Conservation (phyloP, 768 basidiomycete genomes). For the Jaapia argillacea region DNA sequence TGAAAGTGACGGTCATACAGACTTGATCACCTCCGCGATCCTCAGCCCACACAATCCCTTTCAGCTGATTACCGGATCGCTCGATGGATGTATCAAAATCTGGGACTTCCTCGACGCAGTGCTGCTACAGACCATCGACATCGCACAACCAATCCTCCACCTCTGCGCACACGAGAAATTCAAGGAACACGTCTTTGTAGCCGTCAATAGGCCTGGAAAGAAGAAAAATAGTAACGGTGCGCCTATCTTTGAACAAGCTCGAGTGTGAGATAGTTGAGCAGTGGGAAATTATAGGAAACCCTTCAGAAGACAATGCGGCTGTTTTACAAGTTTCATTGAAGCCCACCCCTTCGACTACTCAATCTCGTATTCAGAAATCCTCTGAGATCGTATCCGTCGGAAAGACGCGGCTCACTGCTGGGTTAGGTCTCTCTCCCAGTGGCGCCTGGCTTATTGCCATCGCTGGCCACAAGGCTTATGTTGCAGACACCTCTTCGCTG, state of each 20-base stretch:
- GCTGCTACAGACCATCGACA: constrained; percentile 63
- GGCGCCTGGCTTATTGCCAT: constrained; percentile 72
- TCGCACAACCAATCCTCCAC: constrained; percentile 60
- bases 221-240: constrained; percentile 24
- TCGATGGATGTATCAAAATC: constrained; percentile 75
- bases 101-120: constrained; percentile 92
- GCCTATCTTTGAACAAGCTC: constrained; percentile 2
- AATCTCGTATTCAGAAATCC: constrained; percentile 30
- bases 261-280: constrained; percentile 1
- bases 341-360: constrained; percentile 29
- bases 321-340: constrained; percentile 59
- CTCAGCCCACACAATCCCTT: constrained; percentile 82
- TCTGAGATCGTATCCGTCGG: constrained; percentile 49
- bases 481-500: constrained; percentile 47
- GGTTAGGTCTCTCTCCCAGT: constrained; percentile 63
- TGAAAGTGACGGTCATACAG: constrained; percentile 29
- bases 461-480: constrained; percentile 70
- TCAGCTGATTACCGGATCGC: constrained; percentile 79
- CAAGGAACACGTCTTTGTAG: constrained; percentile 62
- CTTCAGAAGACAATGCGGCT: constrained; percentile 41
- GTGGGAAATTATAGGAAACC: constrained; percentile 6
- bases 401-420: constrained; percentile 52
- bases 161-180: constrained; percentile 63
- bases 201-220: constrained; percentile 42
- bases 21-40: constrained; percentile 60